These are phyloP conservation scores for Rhodosporidiobolus odoratus DNA, from an alignment of 768 basidiomycete genomes.

Conservation along the genomic window DNA sequence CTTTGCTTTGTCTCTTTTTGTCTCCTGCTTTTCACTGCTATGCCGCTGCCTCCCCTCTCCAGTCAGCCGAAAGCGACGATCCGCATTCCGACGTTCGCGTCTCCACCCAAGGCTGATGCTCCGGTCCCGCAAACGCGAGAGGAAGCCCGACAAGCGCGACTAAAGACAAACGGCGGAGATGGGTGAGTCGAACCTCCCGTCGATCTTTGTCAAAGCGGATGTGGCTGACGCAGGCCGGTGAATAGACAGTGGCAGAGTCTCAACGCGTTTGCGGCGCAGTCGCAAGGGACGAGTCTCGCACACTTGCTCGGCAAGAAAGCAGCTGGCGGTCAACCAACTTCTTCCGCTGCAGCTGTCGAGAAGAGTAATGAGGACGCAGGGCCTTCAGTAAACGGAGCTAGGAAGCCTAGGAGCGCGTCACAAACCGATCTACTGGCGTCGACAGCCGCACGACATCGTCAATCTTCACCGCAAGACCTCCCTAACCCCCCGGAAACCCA, in stretches of 20 bases:
- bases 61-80: neutral
- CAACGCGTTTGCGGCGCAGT: neutral
- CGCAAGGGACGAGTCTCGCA: too few relatives aligned
- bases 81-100: conserved; percentile 18
- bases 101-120: neutral
- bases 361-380: neutral
- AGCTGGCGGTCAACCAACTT: too few relatives aligned
- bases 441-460: too few relatives aligned
- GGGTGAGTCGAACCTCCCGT: neutral
- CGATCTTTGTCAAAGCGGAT: neutral
- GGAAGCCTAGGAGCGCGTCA: too few relatives aligned
- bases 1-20: neutral
- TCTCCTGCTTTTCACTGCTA: neutral
- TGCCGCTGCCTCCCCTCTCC: neutral
- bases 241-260: neutral
- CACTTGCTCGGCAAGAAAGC: too few relatives aligned
- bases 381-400: too few relatives aligned
- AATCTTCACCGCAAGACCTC: too few relatives aligned
- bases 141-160: neutral
- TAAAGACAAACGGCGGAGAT: neutral
- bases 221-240: neutral
- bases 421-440: too few relatives aligned
- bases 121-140: neutral
- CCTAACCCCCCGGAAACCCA: too few relatives aligned
- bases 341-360: too few relatives aligned